Conservation (phyloP, 2,329 filamentous ascomycete species). For the Aspergillus tubingensis region DNA sequence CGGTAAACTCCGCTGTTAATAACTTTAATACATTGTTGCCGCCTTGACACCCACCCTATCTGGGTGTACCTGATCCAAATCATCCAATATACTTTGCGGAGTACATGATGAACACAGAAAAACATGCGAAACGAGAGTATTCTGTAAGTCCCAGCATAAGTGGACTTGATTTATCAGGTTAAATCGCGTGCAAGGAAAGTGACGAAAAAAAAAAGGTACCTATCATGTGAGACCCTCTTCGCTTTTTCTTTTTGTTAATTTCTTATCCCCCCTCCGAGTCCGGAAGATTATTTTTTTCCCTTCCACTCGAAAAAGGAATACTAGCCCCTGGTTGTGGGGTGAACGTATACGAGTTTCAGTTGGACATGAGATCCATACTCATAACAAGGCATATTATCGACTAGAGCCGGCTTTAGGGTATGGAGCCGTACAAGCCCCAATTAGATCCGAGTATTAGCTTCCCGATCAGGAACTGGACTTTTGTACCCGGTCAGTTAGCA, state of each 20-base stretch:
- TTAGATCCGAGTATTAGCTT: background rate
- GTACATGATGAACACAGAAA: background rate
- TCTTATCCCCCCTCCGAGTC: background rate
- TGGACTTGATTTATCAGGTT: background rate
- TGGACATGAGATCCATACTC: background rate
- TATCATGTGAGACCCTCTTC: background rate
- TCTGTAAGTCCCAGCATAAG: too few relatives aligned
- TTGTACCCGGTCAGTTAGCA: background rate
- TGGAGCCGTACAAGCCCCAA: constrained; percentile 1
- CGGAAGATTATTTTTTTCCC: background rate
- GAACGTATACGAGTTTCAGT: background rate
- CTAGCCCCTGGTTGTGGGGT: background rate
- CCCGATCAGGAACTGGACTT: constrained; percentile 10
- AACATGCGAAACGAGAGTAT: background rate
- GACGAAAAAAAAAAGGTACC: background rate
- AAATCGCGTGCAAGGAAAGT: background rate
- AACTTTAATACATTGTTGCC: constrained; percentile 4
- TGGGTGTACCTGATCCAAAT: background rate
- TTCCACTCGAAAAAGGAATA: background rate
- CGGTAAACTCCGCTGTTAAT: constrained; percentile 7
- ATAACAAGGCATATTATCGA: background rate
- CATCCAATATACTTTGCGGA: background rate
- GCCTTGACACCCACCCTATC: background rate
- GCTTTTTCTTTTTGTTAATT: background rate
- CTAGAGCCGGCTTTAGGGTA: background rate